These are phyloP conservation scores for Fusarium bulbicola DNA, from an alignment of 2,329 filamentous ascomycete genomes.

Conservation along the genomic window DNA sequence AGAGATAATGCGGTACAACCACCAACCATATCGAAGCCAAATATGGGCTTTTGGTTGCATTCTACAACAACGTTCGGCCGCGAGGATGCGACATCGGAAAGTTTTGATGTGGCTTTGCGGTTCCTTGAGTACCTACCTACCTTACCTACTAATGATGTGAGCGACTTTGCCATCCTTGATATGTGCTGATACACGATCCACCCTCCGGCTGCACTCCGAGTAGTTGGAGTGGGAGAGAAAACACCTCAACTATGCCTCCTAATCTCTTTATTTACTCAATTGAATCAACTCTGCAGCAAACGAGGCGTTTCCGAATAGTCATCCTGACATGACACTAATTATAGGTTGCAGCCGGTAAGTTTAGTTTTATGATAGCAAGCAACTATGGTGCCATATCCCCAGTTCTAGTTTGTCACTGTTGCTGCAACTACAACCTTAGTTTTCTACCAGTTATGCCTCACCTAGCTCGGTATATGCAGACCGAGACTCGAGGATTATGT, in stretches of 20 bases:
- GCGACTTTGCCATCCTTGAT: not conserved
- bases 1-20: conserved; percentile 27
- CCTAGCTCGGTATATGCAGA: conserved; percentile 14
- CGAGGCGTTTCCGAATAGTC: conserved; percentile 23
- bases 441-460: not conserved
- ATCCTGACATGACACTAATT: conserved; percentile 28
- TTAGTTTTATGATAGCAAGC: not conserved
- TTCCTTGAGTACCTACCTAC: conserved; percentile 4
- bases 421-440: not conserved
- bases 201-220: conserved; percentile 20
- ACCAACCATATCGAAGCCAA: conserved; percentile 12
- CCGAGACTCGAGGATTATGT: conserved; percentile 10
- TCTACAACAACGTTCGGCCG: not conserved
- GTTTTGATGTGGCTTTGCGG: conserved; percentile 7
- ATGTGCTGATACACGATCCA: conserved; percentile 7
- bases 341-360: not conserved
- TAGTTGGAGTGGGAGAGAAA: conserved; percentile 10
- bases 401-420: not conserved
- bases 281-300: conserved; percentile 23
- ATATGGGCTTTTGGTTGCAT: conserved; percentile 17
- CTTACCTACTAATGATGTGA: not conserved
- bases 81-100: conserved; percentile 35
- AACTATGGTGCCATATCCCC: conserved; percentile 8
- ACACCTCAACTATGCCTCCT: conserved; percentile 17
- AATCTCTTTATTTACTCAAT: not conserved